A percentile compares a stretch with the other conserved stretches of the same genome.
Conservation (phyloP, 1,139 yeast genomes). For the Magnusiomyces suaveolens region DNA sequence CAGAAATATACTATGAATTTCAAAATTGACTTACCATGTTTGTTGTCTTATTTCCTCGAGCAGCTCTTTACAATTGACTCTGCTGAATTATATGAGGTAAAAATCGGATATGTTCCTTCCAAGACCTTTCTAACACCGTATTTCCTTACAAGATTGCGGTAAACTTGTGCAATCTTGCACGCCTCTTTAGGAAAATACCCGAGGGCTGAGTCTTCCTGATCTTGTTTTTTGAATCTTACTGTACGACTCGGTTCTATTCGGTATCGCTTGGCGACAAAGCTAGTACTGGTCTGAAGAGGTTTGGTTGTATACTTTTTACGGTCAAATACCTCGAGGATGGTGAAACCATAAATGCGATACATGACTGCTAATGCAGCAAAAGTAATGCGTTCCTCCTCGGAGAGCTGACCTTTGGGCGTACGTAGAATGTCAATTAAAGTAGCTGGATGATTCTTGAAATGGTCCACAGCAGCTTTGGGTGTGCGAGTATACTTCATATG, state of each 20-base stretch:
- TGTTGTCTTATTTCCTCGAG: background rate
- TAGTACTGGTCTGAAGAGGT: background rate
- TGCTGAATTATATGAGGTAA: background rate
- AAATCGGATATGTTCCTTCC: background rate
- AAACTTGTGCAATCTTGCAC: background rate
- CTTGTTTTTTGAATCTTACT: too few species aligned
- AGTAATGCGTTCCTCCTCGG: background rate
- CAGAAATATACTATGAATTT: too few species aligned
- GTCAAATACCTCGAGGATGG: background rate
- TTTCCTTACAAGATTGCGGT: background rate
- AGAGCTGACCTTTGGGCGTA: background rate
- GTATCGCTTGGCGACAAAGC: too few species aligned
- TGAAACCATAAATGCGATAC: background rate
- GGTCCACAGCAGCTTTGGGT: background rate
- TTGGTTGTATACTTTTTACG: background rate
- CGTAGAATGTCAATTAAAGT: background rate
- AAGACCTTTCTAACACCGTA: conserved; percentile 1
- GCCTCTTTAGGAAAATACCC: background rate
- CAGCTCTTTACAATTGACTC: background rate
- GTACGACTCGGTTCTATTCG: too few species aligned
- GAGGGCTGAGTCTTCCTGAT: background rate
- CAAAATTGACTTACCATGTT: background rate
- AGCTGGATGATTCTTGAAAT: background rate
- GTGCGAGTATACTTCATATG: background rate
- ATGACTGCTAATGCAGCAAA: background rate